Evolutionary conservation across 805 yeast species (phyloP).

Genomic region (Saturnispora serradocipensis): DNA sequence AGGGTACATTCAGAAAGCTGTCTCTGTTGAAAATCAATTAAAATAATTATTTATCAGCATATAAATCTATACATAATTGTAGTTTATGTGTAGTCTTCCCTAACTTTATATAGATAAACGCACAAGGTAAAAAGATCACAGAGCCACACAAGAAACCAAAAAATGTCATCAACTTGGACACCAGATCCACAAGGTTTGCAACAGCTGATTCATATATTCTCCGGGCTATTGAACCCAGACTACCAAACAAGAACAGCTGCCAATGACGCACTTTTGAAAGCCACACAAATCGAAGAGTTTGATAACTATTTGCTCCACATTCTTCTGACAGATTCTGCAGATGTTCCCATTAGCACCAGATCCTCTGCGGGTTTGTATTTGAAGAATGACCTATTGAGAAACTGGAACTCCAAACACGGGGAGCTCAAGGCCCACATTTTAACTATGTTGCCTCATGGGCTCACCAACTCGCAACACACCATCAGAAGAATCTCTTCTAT

Average conservation of each 20-base stretch:
- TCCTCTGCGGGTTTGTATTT: conserved; percentile 85
- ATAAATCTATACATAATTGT: neutral
- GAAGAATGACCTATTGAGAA: conserved; percentile 59
- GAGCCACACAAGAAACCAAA: neutral
- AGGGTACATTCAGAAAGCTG: neutral
- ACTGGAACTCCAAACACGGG: conserved; percentile 23
- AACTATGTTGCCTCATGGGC: conserved; percentile 34
- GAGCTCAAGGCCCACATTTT: conserved; percentile 29
- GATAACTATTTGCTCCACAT: conserved; percentile 71
- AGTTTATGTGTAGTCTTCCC: neutral
- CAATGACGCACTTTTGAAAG: conserved; percentile 61
- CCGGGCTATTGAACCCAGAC: conserved; percentile 61
- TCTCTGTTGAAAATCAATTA: neutral
- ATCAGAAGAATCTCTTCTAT: conserved; percentile 86
- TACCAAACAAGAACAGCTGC: conserved; percentile 52
- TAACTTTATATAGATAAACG: neutral
- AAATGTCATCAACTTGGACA: conserved; percentile 37
- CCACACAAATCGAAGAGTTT: conserved; percentile 64
- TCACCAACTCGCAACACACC: conserved; percentile 44
- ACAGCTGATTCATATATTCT: conserved; percentile 58
- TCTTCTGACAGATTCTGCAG: conserved; percentile 42
- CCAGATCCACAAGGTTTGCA: conserved; percentile 54
- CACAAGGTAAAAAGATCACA: neutral
- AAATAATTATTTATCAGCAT: neutral
- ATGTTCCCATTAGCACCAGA: conserved; percentile 46